Percentiles rank a stretch among this genome's conserved stretches.
Conservation (phyloP, 257 asterid species). For the Rubia yunnanensis region DNA sequence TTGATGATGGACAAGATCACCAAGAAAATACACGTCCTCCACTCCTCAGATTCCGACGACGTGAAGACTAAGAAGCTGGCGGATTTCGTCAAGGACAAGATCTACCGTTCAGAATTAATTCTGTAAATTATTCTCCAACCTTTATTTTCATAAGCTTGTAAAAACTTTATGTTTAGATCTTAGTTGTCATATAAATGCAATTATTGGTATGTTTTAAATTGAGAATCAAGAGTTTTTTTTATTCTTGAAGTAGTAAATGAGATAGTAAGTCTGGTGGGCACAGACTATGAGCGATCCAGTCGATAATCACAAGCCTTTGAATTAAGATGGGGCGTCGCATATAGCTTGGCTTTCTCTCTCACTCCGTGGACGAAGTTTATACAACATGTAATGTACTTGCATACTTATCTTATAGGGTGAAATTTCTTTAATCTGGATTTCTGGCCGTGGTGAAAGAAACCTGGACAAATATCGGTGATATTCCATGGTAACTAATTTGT, state of each 20-base stretch:
- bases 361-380: too few relatives aligned
- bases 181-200: too few relatives aligned
- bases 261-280: neutral
- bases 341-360: too few relatives aligned
- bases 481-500: neutral
- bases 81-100: constrained; percentile 78
- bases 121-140: constrained; percentile 35
- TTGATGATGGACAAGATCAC: too few relatives aligned
- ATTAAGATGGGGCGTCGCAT: too few relatives aligned
- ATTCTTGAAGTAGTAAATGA: neutral
- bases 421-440: constrained; percentile 72
- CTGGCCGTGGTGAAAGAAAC: constrained; percentile 73
- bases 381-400: neutral
- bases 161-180: neutral
- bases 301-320: too few relatives aligned
- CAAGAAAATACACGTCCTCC: too few relatives aligned
- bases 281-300: neutral
- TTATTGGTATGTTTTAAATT: neutral
- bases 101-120: constrained; percentile 76
- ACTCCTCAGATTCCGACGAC: too few relatives aligned
- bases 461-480: constrained; percentile 95
- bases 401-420: constrained; percentile 46
- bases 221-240: neutral
- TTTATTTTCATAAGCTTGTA: neutral
- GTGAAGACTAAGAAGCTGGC: too few relatives aligned